Conservation (phyloP, 768 basidiomycete genomes). For the Leccinum variicolor region DNA sequence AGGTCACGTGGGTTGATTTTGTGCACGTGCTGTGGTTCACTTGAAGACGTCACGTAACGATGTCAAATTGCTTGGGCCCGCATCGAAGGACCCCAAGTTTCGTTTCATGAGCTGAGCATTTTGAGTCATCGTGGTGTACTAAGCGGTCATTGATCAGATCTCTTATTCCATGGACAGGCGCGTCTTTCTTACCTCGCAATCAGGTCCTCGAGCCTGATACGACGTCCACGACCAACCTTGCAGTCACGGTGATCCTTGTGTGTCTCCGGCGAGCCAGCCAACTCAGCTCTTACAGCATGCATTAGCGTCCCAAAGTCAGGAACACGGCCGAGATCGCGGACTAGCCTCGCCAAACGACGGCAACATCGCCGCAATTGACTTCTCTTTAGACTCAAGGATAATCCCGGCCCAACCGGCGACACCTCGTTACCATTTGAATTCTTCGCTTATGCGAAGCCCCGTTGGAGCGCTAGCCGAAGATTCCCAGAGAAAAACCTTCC, state of each 20-base stretch:
- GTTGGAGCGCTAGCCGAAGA: constrained; percentile 33
- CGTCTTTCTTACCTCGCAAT: constrained; percentile 21
- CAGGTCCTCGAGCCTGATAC: constrained; percentile 11
- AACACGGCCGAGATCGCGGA: constrained; percentile 7
- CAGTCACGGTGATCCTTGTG: constrained; percentile 37
- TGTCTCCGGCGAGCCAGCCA: constrained; percentile 43
- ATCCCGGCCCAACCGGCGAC: constrained; percentile 32
- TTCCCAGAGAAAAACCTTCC: constrained; percentile 52
- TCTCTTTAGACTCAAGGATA: constrained; percentile 41
- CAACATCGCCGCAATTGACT: constrained; percentile 30
- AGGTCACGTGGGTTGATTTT: constrained; percentile 32
- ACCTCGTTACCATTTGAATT: constrained; percentile 50
- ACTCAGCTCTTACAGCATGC: constrained; percentile 51
- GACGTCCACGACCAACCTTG: constrained; percentile 5
- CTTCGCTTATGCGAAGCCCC: constrained; percentile 5
- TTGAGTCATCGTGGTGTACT: neutral
- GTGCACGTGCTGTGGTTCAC: constrained; percentile 6
- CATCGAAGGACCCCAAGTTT: neutral
- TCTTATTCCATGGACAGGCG: constrained; percentile 39
- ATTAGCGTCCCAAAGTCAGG: constrained; percentile 28
- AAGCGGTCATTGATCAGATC: neutral
- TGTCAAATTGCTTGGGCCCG: neutral
- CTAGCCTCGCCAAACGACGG: constrained; percentile 17
- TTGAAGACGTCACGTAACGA: neutral
- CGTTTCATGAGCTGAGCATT: constrained; percentile 10